Conservation (phyloP, 192 early-diverging fungal species). For the Lobosporangium transversale region DNA sequence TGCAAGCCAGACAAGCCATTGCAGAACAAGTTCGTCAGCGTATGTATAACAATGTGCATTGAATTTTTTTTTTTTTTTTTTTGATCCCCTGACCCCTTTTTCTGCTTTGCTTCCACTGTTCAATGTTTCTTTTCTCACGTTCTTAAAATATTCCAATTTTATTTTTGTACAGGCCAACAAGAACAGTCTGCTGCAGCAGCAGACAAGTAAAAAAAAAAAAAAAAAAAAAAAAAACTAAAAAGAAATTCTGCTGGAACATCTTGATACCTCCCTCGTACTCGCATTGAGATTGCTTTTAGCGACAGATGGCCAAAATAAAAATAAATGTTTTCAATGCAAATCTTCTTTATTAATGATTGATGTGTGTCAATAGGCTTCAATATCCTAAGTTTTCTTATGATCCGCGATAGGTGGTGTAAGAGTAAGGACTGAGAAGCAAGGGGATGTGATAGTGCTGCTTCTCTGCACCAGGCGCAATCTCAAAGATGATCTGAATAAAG, state of each 20-base stretch:
- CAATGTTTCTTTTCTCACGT: neutral
- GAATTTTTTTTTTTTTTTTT: neutral
- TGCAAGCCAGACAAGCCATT: constrained; percentile 27
- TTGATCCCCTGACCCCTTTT: neutral
- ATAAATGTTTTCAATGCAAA: too few species aligned
- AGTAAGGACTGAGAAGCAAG: constrained; percentile 82
- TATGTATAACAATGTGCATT: constrained; percentile 1
- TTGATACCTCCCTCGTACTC: too few species aligned
- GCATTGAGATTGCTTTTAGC: too few species aligned
- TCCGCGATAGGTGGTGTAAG: constrained; percentile 91
- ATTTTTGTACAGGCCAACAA: constrained; percentile 11
- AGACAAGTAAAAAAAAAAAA: neutral
- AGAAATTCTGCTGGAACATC: neutral
- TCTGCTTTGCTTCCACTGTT: too few species aligned
- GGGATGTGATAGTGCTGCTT: constrained; percentile 92
- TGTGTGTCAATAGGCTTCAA: neutral
- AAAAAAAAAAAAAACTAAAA: constrained; percentile 2
- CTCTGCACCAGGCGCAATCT: constrained; percentile 67
- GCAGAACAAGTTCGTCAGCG: constrained; percentile 52
- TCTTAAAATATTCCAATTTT: neutral
- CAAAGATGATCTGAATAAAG: constrained; percentile 66
- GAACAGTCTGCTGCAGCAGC: neutral
- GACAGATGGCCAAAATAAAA: too few species aligned
- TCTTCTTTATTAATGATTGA: neutral
- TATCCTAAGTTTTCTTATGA: constrained; percentile 58